Conservation (phyloP, 192 early-diverging fungal species). For the Neocallimastix lanati region DNA sequence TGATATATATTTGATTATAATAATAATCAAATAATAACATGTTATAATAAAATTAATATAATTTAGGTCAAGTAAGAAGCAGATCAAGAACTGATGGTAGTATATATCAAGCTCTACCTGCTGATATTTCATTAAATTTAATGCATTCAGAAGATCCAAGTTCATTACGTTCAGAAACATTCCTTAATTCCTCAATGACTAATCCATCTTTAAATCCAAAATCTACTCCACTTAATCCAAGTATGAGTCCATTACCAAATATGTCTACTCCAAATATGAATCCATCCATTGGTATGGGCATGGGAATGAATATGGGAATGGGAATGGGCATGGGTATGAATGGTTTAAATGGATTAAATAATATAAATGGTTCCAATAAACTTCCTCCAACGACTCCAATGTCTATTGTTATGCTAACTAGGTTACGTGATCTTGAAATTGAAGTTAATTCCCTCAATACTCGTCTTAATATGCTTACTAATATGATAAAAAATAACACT, state of each 20-base stretch:
- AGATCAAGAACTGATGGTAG: background rate
- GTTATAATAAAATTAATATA: no score
- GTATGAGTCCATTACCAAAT: background rate
- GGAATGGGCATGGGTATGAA: background rate
- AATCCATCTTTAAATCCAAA: background rate
- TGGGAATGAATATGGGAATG: background rate
- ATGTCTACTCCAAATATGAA: no score
- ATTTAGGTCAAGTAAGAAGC: no score
- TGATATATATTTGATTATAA: no score
- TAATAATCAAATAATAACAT: no score
- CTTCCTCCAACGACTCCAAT: background rate
- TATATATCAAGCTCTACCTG: background rate
- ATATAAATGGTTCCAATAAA: no score
- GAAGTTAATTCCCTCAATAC: background rate
- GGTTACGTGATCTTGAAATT: background rate
- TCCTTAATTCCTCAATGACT: background rate
- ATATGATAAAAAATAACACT: background rate
- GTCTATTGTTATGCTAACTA: background rate
- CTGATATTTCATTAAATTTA: background rate
- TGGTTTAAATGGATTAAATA: background rate
- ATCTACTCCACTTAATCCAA: background rate
- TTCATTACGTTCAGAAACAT: background rate
- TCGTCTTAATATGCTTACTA: background rate
- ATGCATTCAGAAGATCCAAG: background rate
- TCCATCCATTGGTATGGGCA: background rate